Evolutionary conservation across 805 yeast species (phyloP), one percentile per base, ranked within the genome.

Genomic region (Saccharomycopsis fibuligera): DNA sequence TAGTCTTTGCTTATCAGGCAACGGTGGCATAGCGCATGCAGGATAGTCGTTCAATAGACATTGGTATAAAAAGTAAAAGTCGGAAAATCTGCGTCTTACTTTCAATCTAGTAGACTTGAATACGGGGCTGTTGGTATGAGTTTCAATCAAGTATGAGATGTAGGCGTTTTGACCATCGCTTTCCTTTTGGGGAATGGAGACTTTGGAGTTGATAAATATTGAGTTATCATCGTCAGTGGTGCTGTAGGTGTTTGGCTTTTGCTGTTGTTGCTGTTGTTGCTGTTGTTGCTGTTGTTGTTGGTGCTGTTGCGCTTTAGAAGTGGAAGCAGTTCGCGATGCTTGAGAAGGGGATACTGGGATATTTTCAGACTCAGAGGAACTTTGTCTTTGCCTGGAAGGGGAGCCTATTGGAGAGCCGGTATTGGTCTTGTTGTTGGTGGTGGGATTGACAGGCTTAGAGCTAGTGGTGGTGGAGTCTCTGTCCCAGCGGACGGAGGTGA

Each of bases 1-100:
- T 57, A 91, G 71, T 52, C 95, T 78, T 68, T 86, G 86, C 64
- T 89, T 90, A 54, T 91, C 95, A 0, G 99, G 99, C 47, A 91
- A 71, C 12, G 98, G 97, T 1, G 99, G 99, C 0, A 91, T 78
- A 12, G 93, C 78, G 51, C 86, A 73, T 3, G 93, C 85, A 0
- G 97, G 96, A 61, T 72, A 85, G 61, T 90, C 96, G 56, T 79
- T 82, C 44, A 73, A 63, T 47, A 91, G 68, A 49, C 87, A 81
- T 53, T 83, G 85, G 64, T 83, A 86, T 21, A 91, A 72, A 56
- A 83, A 79, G 50, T 83, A 76, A 63, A 91, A 87, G 64, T 93
- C 98, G 4, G 91, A 85, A 64, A 86, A 91, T 45, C 99, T 73
- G 57, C 97, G 74, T 41, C 95, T 73, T 2, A 83, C 81, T 22